Conservation (phyloP, 192 early-diverging fungal genomes). For the Piromyces sp. region DNA sequence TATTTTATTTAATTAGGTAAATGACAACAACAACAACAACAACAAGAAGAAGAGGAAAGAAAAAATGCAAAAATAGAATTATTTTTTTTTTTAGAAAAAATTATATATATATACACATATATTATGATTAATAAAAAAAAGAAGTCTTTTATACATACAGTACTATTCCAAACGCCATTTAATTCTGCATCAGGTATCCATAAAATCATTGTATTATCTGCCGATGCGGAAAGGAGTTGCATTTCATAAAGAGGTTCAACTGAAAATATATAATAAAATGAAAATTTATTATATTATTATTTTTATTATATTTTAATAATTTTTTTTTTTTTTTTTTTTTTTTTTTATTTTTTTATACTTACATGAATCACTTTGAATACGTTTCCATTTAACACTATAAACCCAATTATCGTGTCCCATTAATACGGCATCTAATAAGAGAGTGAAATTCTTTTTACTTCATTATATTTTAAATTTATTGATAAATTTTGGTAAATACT, state of each 20-base stretch:
- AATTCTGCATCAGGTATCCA: constrained; percentile 59
- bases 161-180: constrained; percentile 70
- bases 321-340: no score
- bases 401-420: constrained; percentile 95
- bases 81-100: no score
- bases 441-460: constrained; percentile 14
- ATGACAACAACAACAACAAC: no score
- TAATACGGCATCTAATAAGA: constrained; percentile 80
- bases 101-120: no score
- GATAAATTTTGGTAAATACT: no score
- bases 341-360: no score
- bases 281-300: no score
- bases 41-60: no score
- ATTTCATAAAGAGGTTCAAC: constrained; percentile 19
- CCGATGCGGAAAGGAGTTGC: constrained; percentile 63
- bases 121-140: constrained; percentile 6
- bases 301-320: no score
- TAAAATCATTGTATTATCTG: constrained; percentile 78
- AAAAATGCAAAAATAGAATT: no score
- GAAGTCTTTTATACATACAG: neutral
- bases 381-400: constrained; percentile 63
- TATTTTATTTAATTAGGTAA: no score
- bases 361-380: constrained; percentile 9
- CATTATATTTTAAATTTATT: neutral
- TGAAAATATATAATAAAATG: constrained; percentile 1